These are phyloP conservation scores for Juglanconis sp. DNA, from an alignment of 2,329 filamentous ascomycete genomes.

Conservation along the genomic window DNA sequence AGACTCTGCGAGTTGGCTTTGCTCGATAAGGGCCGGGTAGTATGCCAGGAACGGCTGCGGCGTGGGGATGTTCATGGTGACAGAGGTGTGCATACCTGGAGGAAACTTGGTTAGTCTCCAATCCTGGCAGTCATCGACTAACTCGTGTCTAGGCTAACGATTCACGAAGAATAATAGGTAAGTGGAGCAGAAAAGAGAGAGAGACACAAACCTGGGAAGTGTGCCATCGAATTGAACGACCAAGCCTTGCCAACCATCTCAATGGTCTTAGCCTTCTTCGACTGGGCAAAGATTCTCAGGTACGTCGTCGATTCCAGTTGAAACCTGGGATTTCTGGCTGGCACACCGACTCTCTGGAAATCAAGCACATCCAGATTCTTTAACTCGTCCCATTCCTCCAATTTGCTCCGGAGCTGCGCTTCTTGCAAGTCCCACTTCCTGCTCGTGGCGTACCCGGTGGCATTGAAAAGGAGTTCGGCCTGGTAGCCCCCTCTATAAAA, in stretches of 20 bases:
- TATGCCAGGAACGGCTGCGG: not conserved
- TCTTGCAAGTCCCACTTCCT: slow-evolving; percentile 24
- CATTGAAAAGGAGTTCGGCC: slow-evolving; percentile 24
- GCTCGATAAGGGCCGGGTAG: not conserved
- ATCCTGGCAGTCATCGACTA: too few relatives aligned
- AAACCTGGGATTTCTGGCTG: not conserved
- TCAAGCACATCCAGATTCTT: not conserved
- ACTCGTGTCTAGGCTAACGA: too few relatives aligned
- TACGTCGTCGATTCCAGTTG: not conserved
- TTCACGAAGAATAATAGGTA: too few relatives aligned
- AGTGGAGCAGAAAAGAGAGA: too few relatives aligned
- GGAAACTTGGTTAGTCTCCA: too few relatives aligned
- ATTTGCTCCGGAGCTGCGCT: slow-evolving; percentile 18
- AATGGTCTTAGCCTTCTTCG: not conserved
- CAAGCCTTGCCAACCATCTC: not conserved
- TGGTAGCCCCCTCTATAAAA: slow-evolving; percentile 25
- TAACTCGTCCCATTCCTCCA: not conserved
- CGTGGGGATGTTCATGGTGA: not conserved
- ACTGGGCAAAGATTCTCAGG: not conserved
- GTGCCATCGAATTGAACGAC: not conserved
- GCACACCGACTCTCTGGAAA: not conserved
- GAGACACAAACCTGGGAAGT: not conserved
- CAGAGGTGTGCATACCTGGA: too few relatives aligned
- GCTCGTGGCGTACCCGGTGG: slow-evolving; percentile 22
- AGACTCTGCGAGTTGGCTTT: not conserved